These are phyloP conservation scores for Umbellularia californica DNA, from an alignment of 164 flowering plant genomes.

Conservation along the genomic window DNA sequence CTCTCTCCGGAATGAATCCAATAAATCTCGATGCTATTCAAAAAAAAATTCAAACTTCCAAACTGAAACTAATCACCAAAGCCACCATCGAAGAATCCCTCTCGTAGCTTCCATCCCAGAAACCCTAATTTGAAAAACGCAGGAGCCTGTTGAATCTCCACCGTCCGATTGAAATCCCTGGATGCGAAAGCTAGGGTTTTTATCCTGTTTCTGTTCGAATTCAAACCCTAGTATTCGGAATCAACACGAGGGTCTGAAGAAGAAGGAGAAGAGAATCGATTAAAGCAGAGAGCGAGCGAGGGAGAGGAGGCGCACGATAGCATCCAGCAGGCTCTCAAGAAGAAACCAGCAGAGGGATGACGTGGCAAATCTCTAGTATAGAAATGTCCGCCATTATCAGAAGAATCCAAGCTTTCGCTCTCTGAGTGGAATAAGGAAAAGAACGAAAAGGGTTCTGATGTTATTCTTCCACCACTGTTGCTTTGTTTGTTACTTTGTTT, in stretches of 20 bases:
- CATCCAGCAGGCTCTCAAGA: neutral
- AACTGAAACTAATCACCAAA: slow-evolving; percentile 3
- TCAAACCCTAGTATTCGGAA: neutral
- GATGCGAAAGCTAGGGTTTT: neutral
- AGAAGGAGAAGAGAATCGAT: neutral
- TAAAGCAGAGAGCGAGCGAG: neutral
- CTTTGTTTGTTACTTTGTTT: no score
- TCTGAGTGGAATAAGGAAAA: neutral
- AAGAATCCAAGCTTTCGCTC: neutral
- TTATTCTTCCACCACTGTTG: no score
- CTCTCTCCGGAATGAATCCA: neutral
- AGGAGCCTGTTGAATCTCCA: neutral
- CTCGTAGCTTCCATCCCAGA: neutral
- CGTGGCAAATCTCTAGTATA: neutral
- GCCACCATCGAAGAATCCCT: neutral
- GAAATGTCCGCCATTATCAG: neutral
- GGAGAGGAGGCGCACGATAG: slow-evolving; percentile 2
- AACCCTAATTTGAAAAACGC: neutral
- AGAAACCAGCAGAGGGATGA: neutral
- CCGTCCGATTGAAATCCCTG: neutral
- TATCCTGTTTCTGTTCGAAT: neutral
- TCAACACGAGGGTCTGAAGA: no score
- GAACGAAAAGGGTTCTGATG: neutral
- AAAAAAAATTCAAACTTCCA: slow-evolving; percentile 2
- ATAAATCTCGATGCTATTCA: neutral